phyloP scores from a whole-genome alignment of 1,284 basidiomycete genomes.

The Phellinidium pouzarii region DNA sequence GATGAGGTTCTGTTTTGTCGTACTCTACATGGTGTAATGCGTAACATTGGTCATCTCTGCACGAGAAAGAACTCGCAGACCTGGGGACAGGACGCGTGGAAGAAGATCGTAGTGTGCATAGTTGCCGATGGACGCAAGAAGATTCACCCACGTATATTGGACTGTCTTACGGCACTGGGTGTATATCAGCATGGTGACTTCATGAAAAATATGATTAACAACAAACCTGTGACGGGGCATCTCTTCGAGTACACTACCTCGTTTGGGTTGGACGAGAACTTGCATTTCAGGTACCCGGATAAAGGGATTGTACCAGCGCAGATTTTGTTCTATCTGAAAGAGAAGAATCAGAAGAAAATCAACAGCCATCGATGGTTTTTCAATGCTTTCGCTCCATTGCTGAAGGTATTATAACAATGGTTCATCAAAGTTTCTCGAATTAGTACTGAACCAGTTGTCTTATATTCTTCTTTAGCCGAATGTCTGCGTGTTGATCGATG shows the following conservation, averaged over 20 bases:
- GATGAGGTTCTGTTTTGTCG: conserved; percentile 91
- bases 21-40: conserved; percentile 95
- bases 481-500: conserved; percentile 86
- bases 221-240: conserved; percentile 86
- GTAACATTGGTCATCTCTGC: conserved; percentile 85
- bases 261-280: conserved; percentile 80
- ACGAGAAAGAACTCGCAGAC: conserved; percentile 90
- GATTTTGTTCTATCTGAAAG: conserved; percentile 90
- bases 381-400: conserved; percentile 75
- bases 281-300: conserved; percentile 93
- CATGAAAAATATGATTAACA: conserved; percentile 89
- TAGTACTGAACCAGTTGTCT: not conserved
- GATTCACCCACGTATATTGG: conserved; percentile 88
- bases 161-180: conserved; percentile 79
- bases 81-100: conserved; percentile 96
- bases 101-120: conserved; percentile 96
- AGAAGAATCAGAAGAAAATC: conserved; percentile 94
- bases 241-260: conserved; percentile 94
- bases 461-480: conserved; percentile 53
- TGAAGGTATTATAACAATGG: conserved; percentile 49
- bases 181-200: conserved; percentile 74
- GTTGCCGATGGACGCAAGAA: conserved; percentile 93
- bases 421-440: not conserved
- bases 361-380: conserved; percentile 96
- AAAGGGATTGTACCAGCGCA: conserved; percentile 93